Base-by-base conservation (phyloP, 2,329 filamentous ascomycete species). In the Colletotrichum chlorophyti region DNA sequence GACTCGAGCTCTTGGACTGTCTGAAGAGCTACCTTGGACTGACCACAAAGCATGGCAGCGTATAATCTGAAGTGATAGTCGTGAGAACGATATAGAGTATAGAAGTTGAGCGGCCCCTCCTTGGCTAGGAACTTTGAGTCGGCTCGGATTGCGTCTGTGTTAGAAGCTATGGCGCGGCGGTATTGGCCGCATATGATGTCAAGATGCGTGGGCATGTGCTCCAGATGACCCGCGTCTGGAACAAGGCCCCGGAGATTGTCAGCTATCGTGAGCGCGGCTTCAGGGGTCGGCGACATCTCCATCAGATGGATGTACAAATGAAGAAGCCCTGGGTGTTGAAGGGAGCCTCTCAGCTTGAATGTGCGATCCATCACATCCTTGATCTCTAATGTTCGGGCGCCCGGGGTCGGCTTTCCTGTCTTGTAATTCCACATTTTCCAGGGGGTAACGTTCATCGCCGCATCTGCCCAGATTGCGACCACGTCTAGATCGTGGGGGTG, bases 231-330 rank as follows among this genome's bases (percentile, higher is more conserved):
- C 0, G 84, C 80, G 67, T 91, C 88, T 0, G 89, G 89, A 0
- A 89, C 83, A 2, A 91, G 78, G 9, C 77, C 79, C 19, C 89
- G 84, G 10, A 92, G 78, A 14, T 76, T 73, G 65, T 91, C 82
- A 5, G 88, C 88, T 0, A 82, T 77, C 0, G 81, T 74, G 14
- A 91, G 69, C 1, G 86, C 90, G 1, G 73, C 68, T 68, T 91
- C 89, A 0, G 89, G 89, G 0, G 76, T 79, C 0, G 77, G 74
- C 0, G 89, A 91, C 89, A 91, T 91, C 67, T 93, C 90, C 79
- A 91, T 89, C 4, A 91, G 80, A 65, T 92, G 89, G 34, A 92
- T 90, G 69, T 93, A 93, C 27, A 91, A 73, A 69, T 93, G 90
- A 6, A 92, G 76, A 0, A 93, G 71, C 0, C 90, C 90, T 0